Conservation (phyloP, 768 basidiomycete genomes). For the Amanita rubescens region DNA sequence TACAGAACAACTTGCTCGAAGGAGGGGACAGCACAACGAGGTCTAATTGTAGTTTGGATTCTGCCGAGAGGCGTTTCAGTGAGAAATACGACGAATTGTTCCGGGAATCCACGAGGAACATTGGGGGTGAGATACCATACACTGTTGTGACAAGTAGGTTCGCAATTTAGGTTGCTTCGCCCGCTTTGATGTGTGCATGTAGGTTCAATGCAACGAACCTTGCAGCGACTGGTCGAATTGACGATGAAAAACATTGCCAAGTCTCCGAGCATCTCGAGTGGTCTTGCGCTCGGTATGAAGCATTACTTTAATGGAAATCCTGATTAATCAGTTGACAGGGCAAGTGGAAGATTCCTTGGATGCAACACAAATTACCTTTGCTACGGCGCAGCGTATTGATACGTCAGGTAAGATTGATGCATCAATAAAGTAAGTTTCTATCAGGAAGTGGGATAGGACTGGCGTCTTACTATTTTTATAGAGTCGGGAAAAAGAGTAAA, state of each 20-base stretch:
- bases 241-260: background rate
- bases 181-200: too few relatives aligned
- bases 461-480: background rate
- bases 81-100: background rate
- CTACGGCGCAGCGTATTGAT: background rate
- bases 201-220: too few relatives aligned
- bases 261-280: background rate
- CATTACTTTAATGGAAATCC: background rate
- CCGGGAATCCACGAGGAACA: too few relatives aligned
- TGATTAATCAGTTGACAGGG: background rate
- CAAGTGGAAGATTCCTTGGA: background rate
- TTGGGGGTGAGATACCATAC: too few relatives aligned
- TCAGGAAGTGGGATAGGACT: too few relatives aligned
- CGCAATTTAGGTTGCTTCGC: too few relatives aligned
- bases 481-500: background rate
- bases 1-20: background rate
- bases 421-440: background rate
- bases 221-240: too few relatives aligned
- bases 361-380: background rate
- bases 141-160: too few relatives aligned
- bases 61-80: background rate
- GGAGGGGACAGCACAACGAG: background rate
- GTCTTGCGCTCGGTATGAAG: too few relatives aligned
- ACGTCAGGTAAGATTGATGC: background rate
- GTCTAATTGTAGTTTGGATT: background rate